Conservation (phyloP, 2,329 filamentous ascomycete species). For the Parafenestella ontariensis region DNA sequence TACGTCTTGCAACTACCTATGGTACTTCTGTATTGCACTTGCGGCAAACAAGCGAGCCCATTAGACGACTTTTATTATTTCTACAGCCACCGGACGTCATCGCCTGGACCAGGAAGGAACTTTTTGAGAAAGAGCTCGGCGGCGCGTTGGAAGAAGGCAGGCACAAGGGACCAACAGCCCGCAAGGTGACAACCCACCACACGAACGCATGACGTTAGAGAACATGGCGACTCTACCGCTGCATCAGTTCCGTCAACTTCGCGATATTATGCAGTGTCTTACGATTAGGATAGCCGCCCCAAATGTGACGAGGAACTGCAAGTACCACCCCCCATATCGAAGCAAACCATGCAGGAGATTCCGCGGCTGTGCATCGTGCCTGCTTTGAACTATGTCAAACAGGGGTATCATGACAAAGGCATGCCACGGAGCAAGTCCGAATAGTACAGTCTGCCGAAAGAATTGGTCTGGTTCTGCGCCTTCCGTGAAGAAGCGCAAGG, state of each 20-base stretch:
- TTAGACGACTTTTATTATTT: no score
- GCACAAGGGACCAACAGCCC: no score
- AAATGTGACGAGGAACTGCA: not conserved
- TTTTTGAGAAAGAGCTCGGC: no score
- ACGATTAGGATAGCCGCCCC: not conserved
- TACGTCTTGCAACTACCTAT: no score
- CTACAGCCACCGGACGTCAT: no score
- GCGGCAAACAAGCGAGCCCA: no score
- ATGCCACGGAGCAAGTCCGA: not conserved
- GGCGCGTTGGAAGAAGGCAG: no score
- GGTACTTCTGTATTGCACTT: no score
- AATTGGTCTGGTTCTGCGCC: conserved; percentile 4
- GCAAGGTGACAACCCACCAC: no score
- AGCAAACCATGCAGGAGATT: not conserved
- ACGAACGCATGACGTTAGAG: no score
- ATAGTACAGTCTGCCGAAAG: conserved; percentile 1
- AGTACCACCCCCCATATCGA: not conserved
- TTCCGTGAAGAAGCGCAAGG: conserved; percentile 11
- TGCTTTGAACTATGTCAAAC: not conserved
- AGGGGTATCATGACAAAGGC: conserved; percentile 6
- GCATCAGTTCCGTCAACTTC: not conserved
- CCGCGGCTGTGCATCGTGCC: not conserved
- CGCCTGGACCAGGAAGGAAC: no score
- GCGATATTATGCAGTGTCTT: not conserved
- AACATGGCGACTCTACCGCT: not conserved